Evolutionary conservation across 2,329 filamentous ascomycete species (phyloP).

Genomic region (Botrytis fragariae): DNA sequence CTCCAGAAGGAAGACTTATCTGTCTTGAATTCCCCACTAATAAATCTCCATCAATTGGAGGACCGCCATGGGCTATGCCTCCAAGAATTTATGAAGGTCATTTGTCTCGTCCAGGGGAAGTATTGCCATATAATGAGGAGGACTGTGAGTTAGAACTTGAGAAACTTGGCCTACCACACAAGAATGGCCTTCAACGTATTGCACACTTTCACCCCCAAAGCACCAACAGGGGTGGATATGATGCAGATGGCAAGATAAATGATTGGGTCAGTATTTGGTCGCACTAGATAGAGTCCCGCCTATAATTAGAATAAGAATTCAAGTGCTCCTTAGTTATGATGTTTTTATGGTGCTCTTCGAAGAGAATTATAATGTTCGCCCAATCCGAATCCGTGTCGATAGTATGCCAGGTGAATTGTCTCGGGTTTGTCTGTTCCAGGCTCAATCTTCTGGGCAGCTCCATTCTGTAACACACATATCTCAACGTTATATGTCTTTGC

Average conservation of each 20-base stretch:
- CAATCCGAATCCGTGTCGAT: slow-evolving; percentile 87
- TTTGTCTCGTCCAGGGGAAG: slow-evolving; percentile 65
- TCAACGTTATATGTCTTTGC: slow-evolving; percentile 75
- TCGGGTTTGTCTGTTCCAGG: slow-evolving; percentile 47
- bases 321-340: not conserved
- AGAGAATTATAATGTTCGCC: slow-evolving; percentile 98
- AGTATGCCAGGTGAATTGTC: slow-evolving; percentile 87
- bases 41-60: slow-evolving; percentile 62
- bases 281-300: slow-evolving; percentile 29
- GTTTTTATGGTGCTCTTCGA: slow-evolving; percentile 42
- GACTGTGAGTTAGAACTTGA: slow-evolving; percentile 50
- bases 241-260: slow-evolving; percentile 46
- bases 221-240: slow-evolving; percentile 49
- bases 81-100: slow-evolving; percentile 70
- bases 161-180: slow-evolving; percentile 42
- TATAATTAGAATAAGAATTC: not conserved
- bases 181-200: slow-evolving; percentile 44
- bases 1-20: slow-evolving; percentile 51
- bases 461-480: slow-evolving; percentile 84
- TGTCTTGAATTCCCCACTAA: slow-evolving; percentile 77
- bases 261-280: slow-evolving; percentile 57
- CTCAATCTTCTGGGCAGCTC: slow-evolving; percentile 72
- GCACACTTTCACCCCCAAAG: slow-evolving; percentile 50
- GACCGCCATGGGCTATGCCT: slow-evolving; percentile 71
- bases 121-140: slow-evolving; percentile 58